These are phyloP conservation scores for Suhomyces bribrorum DNA, from an alignment of 1,139 yeast genomes.

Conservation along the genomic window DNA sequence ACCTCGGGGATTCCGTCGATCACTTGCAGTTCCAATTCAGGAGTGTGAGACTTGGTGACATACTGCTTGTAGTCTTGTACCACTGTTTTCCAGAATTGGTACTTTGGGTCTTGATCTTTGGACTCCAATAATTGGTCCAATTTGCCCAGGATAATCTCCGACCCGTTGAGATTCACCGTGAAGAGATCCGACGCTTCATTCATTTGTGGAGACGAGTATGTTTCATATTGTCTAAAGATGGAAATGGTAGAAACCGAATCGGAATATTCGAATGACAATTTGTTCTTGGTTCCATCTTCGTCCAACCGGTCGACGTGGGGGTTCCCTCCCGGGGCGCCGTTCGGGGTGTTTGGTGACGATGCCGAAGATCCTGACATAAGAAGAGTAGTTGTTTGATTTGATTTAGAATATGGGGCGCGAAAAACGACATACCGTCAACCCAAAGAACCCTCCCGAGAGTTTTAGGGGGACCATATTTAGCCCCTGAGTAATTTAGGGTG, in stretches of 20 bases:
- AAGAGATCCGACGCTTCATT: conserved; percentile 39
- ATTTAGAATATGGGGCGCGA: neutral
- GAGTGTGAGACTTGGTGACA: conserved; percentile 21
- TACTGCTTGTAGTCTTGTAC: conserved; percentile 25
- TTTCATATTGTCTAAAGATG: conserved; percentile 36
- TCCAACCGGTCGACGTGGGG: conserved; percentile 3
- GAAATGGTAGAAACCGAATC: conserved; percentile 33
- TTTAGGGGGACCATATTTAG: no score
- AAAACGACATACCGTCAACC: no score
- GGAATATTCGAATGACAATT: conserved; percentile 17
- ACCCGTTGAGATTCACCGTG: conserved; percentile 11
- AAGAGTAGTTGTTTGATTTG: neutral
- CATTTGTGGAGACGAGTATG: conserved; percentile 34
- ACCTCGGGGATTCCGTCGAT: conserved; percentile 36
- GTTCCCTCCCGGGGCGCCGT: conserved; percentile 3
- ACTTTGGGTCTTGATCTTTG: conserved; percentile 12
- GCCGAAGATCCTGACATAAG: conserved; percentile 4
- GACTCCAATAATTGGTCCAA: conserved; percentile 5
- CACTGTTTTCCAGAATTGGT: conserved; percentile 27
- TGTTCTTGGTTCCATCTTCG: conserved; percentile 8
- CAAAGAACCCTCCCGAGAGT: no score
- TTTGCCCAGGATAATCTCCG: conserved; percentile 6
- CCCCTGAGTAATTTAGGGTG: no score
- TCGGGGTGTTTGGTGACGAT: conserved; percentile 7
- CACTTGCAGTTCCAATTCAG: conserved; percentile 29